Evolutionary conservation across 768 basidiomycete species (phyloP), one percentile per base, ranked within the genome.

Genomic region (Mycena crocata): DNA sequence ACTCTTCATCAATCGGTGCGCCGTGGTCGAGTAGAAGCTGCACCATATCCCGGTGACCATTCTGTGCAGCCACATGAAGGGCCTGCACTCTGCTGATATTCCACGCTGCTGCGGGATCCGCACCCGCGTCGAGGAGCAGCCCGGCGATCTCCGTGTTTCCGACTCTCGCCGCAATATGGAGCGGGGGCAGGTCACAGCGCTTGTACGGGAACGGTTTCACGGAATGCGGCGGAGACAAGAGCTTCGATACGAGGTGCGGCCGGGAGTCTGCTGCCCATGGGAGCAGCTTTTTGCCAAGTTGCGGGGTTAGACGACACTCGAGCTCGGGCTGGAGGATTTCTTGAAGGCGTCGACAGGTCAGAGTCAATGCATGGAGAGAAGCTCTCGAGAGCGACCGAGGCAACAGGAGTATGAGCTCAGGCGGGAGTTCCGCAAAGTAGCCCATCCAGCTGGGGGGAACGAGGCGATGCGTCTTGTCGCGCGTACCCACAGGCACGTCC

Each of bases 251-350:
- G n/a, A 65, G 44, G 50, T 52, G 50, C 7, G 57, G 34, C 21
- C 51, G 58, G 0, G 50, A 28, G 1, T 3, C 30, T 10, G 49
- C 50, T 19, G 64, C 64, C 57, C 57, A 52, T 28, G n/a, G 31
- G 1, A 65, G 57, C 24, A 59, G 2, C 7, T 59, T n/a, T 1
- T 17, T 24, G 5, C 17, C 64, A 8, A 58, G 26, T 2, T 58
- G 44, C 2, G 42, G 64, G 12, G 64, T 65, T 24, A 65, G 19
- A 28, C 49, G 64, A 1, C 24, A 15, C 17, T 65, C 64, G 3
- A 65, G 50, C 26, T 51, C 64, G 7, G 57, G 57, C 35, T 58
- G 64, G 8, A 65, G 57, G 21, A 65, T 59, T 30, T 54, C 50
- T 2, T 26, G 40, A 6, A 58, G 19, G 21, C 49, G 56, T 15